Evolutionary conservation across 148 eudicot species (phyloP).

Genomic region (Chenopodium formosanum): DNA sequence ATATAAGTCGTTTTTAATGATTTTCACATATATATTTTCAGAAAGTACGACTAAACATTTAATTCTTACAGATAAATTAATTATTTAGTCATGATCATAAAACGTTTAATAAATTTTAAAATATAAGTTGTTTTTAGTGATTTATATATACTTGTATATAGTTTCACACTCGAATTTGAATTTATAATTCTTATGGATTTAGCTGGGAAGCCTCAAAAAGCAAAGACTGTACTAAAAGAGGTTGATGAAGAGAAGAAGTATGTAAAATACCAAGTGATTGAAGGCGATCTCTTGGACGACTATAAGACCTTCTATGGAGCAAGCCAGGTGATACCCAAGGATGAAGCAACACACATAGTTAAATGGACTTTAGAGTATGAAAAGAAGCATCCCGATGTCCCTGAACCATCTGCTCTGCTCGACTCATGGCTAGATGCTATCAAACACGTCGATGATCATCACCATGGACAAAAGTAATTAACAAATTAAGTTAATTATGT

Average conservation of each 20-base stretch:
- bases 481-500: background rate
- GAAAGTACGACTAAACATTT: no score
- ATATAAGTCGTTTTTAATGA: no score
- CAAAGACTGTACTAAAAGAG: constrained; percentile 14
- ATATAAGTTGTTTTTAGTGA: no score
- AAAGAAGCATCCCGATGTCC: constrained; percentile 11
- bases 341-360: background rate
- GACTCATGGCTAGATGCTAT: constrained; percentile 10
- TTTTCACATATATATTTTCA: no score
- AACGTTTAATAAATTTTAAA: background rate
- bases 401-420: constrained; percentile 21
- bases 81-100: no score
- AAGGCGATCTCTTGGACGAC: constrained; percentile 14
- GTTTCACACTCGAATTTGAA: no score
- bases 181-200: background rate
- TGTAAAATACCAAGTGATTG: constrained; percentile 6
- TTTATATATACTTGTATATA: no score
- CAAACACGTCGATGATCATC: constrained; percentile 16
- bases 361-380: constrained; percentile 23
- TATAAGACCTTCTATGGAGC: constrained; percentile 20
- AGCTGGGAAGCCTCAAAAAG: background rate
- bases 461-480: constrained; percentile 14
- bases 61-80: no score
- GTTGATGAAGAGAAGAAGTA: constrained; percentile 21
- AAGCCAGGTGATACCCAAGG: constrained; percentile 26